Evolutionary conservation across 2,329 filamentous ascomycete genomes (phyloP).

Genomic region (Botrytis squamosa): DNA sequence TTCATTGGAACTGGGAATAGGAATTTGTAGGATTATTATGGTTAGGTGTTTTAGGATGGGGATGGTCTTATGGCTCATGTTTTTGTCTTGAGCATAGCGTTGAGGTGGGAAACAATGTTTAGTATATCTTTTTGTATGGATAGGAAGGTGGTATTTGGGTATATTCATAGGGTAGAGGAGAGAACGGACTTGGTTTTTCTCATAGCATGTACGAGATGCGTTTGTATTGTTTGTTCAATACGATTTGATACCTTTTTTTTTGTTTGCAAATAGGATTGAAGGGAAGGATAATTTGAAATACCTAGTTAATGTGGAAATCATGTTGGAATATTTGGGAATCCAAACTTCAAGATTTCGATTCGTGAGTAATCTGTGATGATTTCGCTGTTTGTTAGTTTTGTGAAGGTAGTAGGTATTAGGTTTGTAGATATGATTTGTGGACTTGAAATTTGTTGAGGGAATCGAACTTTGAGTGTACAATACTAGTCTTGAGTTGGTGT

Average conservation of each 20-base stretch:
- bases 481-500: too few species aligned
- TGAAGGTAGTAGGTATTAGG: background rate
- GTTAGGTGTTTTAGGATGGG: background rate
- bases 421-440: background rate
- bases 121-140: background rate
- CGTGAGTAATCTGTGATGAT: background rate
- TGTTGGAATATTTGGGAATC: background rate
- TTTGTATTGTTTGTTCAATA: background rate
- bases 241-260: background rate
- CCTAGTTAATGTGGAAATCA: background rate
- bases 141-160: background rate
- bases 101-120: background rate
- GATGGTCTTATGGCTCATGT: background rate
- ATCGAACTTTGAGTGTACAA: too few species aligned
- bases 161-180: background rate
- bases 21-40: constrained; percentile 8
- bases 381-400: background rate
- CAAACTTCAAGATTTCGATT: background rate
- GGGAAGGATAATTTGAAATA: background rate
- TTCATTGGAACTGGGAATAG: constrained; percentile 1
- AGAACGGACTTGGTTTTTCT: background rate
- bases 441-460: background rate
- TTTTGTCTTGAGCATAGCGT: constrained; percentile 6
- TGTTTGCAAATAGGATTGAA: background rate
- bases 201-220: background rate